Evolutionary conservation across 352 stramenopile genomes (phyloP), one percentile per base, ranked within the genome.

Genomic region (Pythium volutum): DNA sequence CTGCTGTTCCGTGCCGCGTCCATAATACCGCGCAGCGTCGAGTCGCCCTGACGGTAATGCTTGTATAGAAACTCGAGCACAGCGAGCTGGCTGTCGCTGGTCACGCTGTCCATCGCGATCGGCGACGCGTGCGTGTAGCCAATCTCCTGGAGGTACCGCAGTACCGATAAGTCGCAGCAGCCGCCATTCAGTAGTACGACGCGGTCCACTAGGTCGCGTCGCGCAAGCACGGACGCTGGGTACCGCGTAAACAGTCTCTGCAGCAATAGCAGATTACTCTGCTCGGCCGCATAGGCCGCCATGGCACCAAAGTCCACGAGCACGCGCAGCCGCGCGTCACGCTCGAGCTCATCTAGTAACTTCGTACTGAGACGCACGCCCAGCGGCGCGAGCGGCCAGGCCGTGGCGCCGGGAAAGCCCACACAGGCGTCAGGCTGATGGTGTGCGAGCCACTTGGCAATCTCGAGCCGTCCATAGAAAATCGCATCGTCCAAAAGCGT

Each of bases 401-500:
- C 12, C 29, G 27, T 59, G 26, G 26, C 10, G 14, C 36, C 38
- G 4, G 38, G 38, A 34, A 59, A 59, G 3, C 36, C 14, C 26
- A 25, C 18, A 26, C 52, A 59, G 8, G 38, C 52, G 3, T 50
- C 16, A 16, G 52, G 52, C 8, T 41, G 26, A 18, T 59, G 36
- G 5, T 38, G 3, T 4, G 52, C 52, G 15, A 59, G 41, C 52
- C 39, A 59, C 41, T n/a, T 50, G 9, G 52, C 52, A 16, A 50
- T 59, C 25, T 59, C 41, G 15, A 59, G 22, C 4, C n/a, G 38
- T 12, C 41, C 38, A 23, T 59, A 59, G 23, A 39, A 59, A 26
- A 59, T 59, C 8, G 52, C 52, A 23, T 59, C 52, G 36, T 59
- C 38, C 15, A 49, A 39, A 3, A 59, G 27, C 9, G 36, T 51